These are phyloP conservation scores for Coniochaeta prunicola DNA, from an alignment of 2,329 filamentous ascomycete species.

Conservation along the genomic window DNA sequence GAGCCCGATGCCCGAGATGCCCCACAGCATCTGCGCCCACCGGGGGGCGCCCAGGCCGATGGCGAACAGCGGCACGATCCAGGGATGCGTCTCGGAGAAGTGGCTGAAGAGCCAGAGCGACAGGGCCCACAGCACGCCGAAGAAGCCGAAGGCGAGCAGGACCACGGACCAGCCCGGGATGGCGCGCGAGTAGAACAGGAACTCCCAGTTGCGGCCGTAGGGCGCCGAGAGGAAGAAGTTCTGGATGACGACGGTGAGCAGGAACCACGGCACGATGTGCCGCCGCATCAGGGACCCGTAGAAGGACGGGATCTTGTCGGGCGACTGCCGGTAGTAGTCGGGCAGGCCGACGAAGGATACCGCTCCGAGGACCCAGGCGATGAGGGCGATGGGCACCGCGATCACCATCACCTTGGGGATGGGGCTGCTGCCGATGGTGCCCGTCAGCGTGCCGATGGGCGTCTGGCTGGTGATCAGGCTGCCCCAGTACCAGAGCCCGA, in stretches of 20 bases:
- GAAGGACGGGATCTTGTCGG: slow-evolving; percentile 58
- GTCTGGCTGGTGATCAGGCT: slow-evolving; percentile 40
- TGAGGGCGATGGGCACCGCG: slow-evolving; percentile 47
- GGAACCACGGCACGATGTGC: slow-evolving; percentile 62
- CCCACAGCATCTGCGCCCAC: slow-evolving; percentile 64
- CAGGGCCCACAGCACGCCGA: slow-evolving; percentile 46
- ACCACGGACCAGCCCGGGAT: slow-evolving; percentile 49
- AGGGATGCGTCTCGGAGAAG: slow-evolving; percentile 54
- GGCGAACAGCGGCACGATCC: slow-evolving; percentile 61
- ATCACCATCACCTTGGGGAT: slow-evolving; percentile 32
- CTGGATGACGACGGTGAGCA: slow-evolving; percentile 54
- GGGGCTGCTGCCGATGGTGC: slow-evolving; percentile 24
- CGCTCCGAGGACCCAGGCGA: slow-evolving; percentile 49
- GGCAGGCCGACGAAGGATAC: slow-evolving; percentile 55
- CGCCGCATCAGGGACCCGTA: slow-evolving; percentile 54
- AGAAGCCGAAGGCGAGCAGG: slow-evolving; percentile 48
- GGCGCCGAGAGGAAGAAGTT: slow-evolving; percentile 61
- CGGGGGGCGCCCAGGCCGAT: slow-evolving; percentile 58
- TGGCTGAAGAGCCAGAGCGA: slow-evolving; percentile 43
- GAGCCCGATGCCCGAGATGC: slow-evolving; percentile 49
- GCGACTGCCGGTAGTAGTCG: slow-evolving; percentile 57
- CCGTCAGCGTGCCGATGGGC: slow-evolving; percentile 29
- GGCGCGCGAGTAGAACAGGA: slow-evolving; percentile 51
- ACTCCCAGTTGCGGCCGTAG: slow-evolving; percentile 61
- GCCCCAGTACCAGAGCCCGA: slow-evolving; percentile 62